These are phyloP conservation scores for Waitea zeae DNA, from an alignment of 1,284 basidiomycete genomes.

Conservation along the genomic window DNA sequence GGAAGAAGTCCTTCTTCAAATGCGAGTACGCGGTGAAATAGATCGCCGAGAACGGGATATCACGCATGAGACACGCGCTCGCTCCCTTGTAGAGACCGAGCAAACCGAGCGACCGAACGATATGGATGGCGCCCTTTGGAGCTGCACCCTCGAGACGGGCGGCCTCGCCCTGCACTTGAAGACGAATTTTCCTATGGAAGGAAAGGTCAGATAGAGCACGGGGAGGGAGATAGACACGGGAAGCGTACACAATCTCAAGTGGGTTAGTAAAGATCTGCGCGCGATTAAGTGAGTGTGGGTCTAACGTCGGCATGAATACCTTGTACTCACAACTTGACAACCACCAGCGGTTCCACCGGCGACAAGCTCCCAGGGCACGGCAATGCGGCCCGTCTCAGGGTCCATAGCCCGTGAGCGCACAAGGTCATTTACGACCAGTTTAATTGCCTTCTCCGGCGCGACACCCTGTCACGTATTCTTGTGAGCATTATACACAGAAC, in stretches of 20 bases:
- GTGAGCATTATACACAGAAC: not conserved
- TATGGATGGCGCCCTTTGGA: constrained; percentile 79
- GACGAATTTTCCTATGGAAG: constrained; percentile 74
- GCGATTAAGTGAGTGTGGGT: constrained; percentile 8
- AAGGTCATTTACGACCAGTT: constrained; percentile 91
- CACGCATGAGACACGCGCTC: constrained; percentile 75
- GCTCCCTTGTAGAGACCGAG: constrained; percentile 88
- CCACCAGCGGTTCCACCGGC: constrained; percentile 92
- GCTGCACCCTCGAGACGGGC: constrained; percentile 68
- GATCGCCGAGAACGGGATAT: constrained; percentile 88
- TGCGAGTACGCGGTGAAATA: constrained; percentile 74
- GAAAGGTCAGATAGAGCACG: not conserved
- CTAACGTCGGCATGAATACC: not conserved
- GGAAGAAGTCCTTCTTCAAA: constrained; percentile 85
- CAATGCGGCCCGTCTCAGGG: constrained; percentile 88
- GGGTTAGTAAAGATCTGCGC: constrained; percentile 87
- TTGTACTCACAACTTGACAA: constrained; percentile 79
- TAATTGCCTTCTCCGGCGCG: constrained; percentile 96
- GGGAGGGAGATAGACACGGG: constrained; percentile 2
- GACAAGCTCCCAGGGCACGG: constrained; percentile 71
- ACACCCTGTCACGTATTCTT: constrained; percentile 49
- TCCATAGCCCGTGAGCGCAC: constrained; percentile 76
- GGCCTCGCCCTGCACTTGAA: constrained; percentile 93
- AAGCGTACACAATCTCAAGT: constrained; percentile 72
- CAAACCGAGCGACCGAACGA: constrained; percentile 84